Evolutionary conservation across 2,329 filamentous ascomycete species (phyloP), one percentile per base, ranked within the genome.

Genomic region (Corniculantispora saksenae): DNA sequence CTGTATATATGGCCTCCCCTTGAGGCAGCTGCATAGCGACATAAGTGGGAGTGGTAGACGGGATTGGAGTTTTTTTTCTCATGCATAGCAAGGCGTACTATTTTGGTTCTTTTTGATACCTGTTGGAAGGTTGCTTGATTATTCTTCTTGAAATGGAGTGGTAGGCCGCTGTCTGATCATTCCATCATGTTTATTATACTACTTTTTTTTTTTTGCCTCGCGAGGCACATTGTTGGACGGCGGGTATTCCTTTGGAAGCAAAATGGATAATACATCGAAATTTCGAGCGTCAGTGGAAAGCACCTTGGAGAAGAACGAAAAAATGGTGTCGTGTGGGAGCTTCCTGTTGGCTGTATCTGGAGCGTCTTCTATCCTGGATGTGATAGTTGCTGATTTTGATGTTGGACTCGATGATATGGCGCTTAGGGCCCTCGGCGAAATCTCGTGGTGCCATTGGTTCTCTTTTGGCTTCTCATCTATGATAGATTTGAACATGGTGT

Each of bases 61-160:
- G 55, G 48, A 9, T 27, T 54, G 38, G n/a, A 27, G n/a, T n/a
- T 53, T 54, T 65, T 19, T 50, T 50, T 48, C 23, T 61, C 43
- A 32, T 61, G 57, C 57, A 65, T 65, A 65, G 58, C 57, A 56
- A 25, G 58, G 63, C 58, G 63, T 65, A 13, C 23, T 27, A 35
- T 54, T 38, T 60, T 40, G 21, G 3, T 21, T 64, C 25, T 23
- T 58, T 54, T 43, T 48, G 21, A 40, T 32, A 12, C 25, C 2
- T 43, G 15, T 32, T 56, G 27, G n/a, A 47, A 35, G 19, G 38
- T 58, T 21, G 45, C 19, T 23, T 17, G 29, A 40, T 48, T 17
- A n/a, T 40, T 29, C 9, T 23, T 32, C 25, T 29, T 43, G 35
- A 29, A 38, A 48, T 25, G 29, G 17, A 19, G 17, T 13, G 25